Evolutionary conservation across 805 yeast genomes (phyloP).

Genomic region (Kodamaea kaohsiungensis): DNA sequence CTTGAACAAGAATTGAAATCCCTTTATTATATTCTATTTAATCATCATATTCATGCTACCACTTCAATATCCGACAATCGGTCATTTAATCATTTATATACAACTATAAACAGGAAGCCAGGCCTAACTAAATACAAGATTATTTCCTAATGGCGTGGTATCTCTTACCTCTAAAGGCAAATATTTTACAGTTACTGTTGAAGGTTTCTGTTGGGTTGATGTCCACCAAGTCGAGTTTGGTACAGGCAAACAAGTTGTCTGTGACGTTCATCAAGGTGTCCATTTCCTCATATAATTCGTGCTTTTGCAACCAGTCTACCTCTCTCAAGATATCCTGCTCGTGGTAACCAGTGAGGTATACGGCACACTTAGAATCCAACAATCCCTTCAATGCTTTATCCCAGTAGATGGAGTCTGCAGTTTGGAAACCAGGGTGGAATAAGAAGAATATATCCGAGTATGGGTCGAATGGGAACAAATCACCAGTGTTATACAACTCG

Average conservation of each 20-base stretch:
- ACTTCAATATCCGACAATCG: neutral
- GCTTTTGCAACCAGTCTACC: slow-evolving; percentile 68
- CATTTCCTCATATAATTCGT: slow-evolving; percentile 60
- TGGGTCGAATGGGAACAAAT: slow-evolving; percentile 97
- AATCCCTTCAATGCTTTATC: slow-evolving; percentile 80
- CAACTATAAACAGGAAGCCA: slow-evolving; percentile 6
- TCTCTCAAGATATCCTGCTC: slow-evolving; percentile 71
- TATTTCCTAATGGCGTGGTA: slow-evolving; percentile 72
- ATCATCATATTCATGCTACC: neutral
- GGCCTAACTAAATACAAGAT: slow-evolving; percentile 7
- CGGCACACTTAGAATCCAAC: slow-evolving; percentile 89
- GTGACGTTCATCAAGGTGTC: slow-evolving; percentile 79
- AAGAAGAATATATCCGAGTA: slow-evolving; percentile 89
- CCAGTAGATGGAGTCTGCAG: slow-evolving; percentile 84
- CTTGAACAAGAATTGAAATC: no score
- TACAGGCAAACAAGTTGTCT: slow-evolving; percentile 74
- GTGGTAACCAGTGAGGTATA: slow-evolving; percentile 89
- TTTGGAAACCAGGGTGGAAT: slow-evolving; percentile 93
- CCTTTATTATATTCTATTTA: no score
- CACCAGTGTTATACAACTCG: slow-evolving; percentile 86
- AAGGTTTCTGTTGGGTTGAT: slow-evolving; percentile 89
- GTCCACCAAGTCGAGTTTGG: slow-evolving; percentile 95
- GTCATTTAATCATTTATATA: neutral
- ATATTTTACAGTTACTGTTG: slow-evolving; percentile 86
- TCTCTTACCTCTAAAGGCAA: slow-evolving; percentile 94